These are phyloP conservation scores for Cryptococcus sp. DNA, from an alignment of 1,284 basidiomycete species.

Conservation along the genomic window DNA sequence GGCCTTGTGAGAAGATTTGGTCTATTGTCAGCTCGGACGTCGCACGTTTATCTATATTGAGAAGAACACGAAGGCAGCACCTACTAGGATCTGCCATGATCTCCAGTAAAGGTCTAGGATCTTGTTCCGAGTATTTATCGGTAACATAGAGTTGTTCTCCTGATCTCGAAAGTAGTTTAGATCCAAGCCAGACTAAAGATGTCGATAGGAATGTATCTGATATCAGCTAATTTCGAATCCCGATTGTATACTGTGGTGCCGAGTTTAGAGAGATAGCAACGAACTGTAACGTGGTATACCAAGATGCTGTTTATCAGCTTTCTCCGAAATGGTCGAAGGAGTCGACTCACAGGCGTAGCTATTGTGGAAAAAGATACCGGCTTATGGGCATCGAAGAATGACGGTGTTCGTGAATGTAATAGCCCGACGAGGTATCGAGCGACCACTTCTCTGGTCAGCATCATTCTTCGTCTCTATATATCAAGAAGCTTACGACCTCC, in stretches of 20 bases:
- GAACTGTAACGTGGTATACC: slow-evolving; percentile 39
- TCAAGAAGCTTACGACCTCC: slow-evolving; percentile 36
- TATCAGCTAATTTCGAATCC: too few relatives aligned
- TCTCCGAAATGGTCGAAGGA: neutral
- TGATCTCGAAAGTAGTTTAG: slow-evolving; percentile 71
- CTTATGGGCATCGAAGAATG: slow-evolving; percentile 37
- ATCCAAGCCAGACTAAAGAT: slow-evolving; percentile 60
- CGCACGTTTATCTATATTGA: slow-evolving; percentile 11
- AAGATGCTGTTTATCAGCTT: slow-evolving; percentile 18
- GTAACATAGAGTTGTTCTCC: slow-evolving; percentile 73
- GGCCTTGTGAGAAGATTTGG: slow-evolving; percentile 69
- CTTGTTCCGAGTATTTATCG: slow-evolving; percentile 65
- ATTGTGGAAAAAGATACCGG: slow-evolving; percentile 41
- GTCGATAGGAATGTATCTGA: slow-evolving; percentile 57
- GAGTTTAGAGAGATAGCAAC: slow-evolving; percentile 3
- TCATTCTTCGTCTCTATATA: neutral
- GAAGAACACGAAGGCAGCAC: slow-evolving; percentile 23
- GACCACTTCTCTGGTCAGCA: slow-evolving; percentile 30
- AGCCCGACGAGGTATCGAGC: slow-evolving; percentile 44
- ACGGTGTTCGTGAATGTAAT: slow-evolving; percentile 36
- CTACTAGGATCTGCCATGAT: slow-evolving; percentile 80
- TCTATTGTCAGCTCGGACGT: slow-evolving; percentile 55
- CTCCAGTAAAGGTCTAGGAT: slow-evolving; percentile 66
- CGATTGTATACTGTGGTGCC: neutral
- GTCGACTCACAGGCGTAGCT: slow-evolving; percentile 32